Evolutionary conservation across 192 early-diverging fungal species (phyloP).

Genomic region (Chytriomyces hyalinus): DNA sequence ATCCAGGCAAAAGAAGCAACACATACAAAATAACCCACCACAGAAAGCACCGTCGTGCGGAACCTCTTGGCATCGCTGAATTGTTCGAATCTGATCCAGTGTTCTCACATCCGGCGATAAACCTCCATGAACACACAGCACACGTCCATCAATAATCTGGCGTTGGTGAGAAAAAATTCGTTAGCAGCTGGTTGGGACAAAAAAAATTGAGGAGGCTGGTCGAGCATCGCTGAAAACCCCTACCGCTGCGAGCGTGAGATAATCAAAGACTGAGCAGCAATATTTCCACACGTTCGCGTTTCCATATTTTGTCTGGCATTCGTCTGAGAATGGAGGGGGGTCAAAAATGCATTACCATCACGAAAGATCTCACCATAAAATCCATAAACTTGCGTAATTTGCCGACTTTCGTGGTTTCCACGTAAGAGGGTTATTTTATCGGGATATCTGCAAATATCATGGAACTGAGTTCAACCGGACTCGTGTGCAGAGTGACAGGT

Average conservation of each 20-base stretch:
- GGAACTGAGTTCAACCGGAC: background rate
- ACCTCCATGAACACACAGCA: conserved; percentile 92
- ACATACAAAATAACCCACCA: conserved; percentile 45
- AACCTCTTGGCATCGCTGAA: conserved; percentile 92
- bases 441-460: conserved; percentile 73
- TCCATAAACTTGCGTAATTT: conserved; percentile 97
- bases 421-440: conserved; percentile 94
- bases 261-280: conserved; percentile 93
- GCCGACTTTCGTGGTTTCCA: conserved; percentile 96
- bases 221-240: conserved; percentile 21
- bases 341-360: background rate
- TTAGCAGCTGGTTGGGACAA: background rate
- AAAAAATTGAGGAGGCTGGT: conserved; percentile 2
- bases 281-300: conserved; percentile 96
- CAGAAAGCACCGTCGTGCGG: conserved; percentile 95
- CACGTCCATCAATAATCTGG: conserved; percentile 91
- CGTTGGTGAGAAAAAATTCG: background rate
- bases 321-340: conserved; percentile 60
- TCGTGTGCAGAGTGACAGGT: background rate
- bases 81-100: conserved; percentile 92
- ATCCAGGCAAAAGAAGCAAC: background rate
- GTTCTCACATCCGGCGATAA: conserved; percentile 92
- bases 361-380: conserved; percentile 75
- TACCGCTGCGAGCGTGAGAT: conserved; percentile 88
- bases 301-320: conserved; percentile 93